Conservation (phyloP, 352 stramenopile genomes). For the Globisporangium ultimum region DNA sequence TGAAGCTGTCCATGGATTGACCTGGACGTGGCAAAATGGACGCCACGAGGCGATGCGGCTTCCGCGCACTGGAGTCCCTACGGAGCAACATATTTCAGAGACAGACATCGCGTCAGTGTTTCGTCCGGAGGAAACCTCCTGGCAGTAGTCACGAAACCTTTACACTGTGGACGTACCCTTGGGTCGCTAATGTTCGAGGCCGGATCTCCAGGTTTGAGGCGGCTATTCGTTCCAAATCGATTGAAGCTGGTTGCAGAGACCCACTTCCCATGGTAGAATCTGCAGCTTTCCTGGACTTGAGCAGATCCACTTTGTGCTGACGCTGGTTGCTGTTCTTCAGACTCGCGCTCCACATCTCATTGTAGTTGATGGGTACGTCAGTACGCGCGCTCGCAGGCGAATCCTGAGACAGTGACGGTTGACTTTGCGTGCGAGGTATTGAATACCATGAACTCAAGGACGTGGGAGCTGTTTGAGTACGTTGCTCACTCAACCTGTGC, state of each 20-base stretch:
- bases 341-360: constrained; percentile 70
- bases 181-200: constrained; percentile 10
- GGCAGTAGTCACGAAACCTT: too few relatives aligned
- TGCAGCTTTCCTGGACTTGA: constrained; percentile 10
- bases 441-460: constrained; percentile 18
- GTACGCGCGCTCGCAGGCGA: constrained; percentile 1
- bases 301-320: constrained; percentile 8
- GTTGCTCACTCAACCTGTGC: constrained; percentile 31
- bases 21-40: constrained; percentile 33
- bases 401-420: constrained; percentile 17
- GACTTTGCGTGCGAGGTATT: constrained; percentile 35
- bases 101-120: too few relatives aligned
- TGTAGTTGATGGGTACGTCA: constrained; percentile 27
- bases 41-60: constrained; percentile 31
- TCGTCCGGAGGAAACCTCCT: background rate
- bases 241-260: background rate
- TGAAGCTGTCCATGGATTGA: constrained; percentile 28
- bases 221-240: constrained; percentile 27
- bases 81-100: too few relatives aligned
- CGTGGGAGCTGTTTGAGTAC: constrained; percentile 30
- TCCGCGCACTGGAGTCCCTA: constrained; percentile 1
- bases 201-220: constrained; percentile 25
- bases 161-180: constrained; percentile 3
- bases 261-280: background rate
- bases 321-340: constrained; percentile 23